Base-by-base conservation (phyloP, 768 basidiomycete species). In the Russula compacta region DNA sequence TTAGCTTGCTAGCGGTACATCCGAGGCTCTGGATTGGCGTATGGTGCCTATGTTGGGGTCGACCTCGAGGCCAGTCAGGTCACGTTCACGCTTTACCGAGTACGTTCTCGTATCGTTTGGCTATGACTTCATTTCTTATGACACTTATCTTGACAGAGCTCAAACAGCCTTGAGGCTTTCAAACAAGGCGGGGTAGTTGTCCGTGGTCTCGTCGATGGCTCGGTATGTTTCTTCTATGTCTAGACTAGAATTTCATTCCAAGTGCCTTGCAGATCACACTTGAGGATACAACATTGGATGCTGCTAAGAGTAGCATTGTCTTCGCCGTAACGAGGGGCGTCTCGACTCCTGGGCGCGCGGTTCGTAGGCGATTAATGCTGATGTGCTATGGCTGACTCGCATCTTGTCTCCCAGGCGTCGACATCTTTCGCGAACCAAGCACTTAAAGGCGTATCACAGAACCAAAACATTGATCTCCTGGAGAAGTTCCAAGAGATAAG, bases 21-120 rank as follows among this genome's bases (percentile, higher is more conserved):
- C 62, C 87, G 97, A 44, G 97, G 97, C 7, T 87, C 92, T 58
- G 97, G 97, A 21, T 75, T 99, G 38, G 97, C 97, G 5, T 98
- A 97, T 66, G 92, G 93, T n/a, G 92, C 92, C 32, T 83, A 84
- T 67, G 77, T 87, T 36, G 78, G 79, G 0, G 70, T 85, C 36
- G 92, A 95, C 66, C 75, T 84, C 36, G 94, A 97, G 73, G 79
- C 86, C 24, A 92, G 92, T 1, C 73, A 87, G 11, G 73, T 92
- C 32, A 83, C 73, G 53, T 95, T 94, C 73, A 79, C 81, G 14
- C 76, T 95, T 3, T 95, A 92, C 69, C 80, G 92, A 53, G 89
- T 87, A 75, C 60, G 84, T 73, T 35, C 58, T 21, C 35, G 21
- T 19, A 19, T 36, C 9, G 14, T 42, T 36, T 8, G 12, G 11